Base-by-base conservation (phyloP, 176 grass and related monocot species). In the Triticum dicoccoides region DNA sequence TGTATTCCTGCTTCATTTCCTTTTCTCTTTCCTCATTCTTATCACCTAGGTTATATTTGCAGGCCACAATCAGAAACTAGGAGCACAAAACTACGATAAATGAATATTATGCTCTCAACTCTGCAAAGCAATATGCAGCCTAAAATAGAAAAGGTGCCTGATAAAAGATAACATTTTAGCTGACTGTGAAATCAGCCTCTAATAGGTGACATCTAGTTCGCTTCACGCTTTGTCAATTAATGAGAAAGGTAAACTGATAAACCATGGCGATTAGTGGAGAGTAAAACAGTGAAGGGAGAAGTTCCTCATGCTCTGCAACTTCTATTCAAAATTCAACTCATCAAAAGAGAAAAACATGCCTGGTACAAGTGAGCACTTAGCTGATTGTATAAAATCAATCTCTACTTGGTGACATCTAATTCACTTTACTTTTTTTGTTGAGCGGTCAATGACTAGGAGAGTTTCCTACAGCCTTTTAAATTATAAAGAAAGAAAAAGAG, bases 1-100 rank as follows among this genome's bases (percentile, higher is more conserved):
- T 83, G 52, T 90, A 96, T 91, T 99, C 97, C 87, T 96, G 94
- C 78, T 99, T 94, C 69, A 96, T 90, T 79, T 93, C 97, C 73
- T 91, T 94, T 21, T 94, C 97, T 65, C 74, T 96, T 76, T 99
- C 94, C 83, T 99, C 97, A 35, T 99, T 81, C 62, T 90, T 99
- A 58, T 99, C 90, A 87, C 97, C 97, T 99, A 56, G 76, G 9
- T 65, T 75, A 75, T 12, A 78, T 78, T 82, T 73, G 66, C 32
- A 81, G 8, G 74, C 18, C 21, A 76, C 39, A 42, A 51, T 63
- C 25, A 76, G 45, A 74, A 90, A 88, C 32, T 33, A 77, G 13
- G 13, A 92, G 21, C 18, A 63, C 67, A 89, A 9, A 10, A 24
- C 4, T 18, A 24, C 24, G 17, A 64, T 41, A 39, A 41, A 67